These are phyloP conservation scores for Aspergillus japonicus DNA, from an alignment of 2,329 filamentous ascomycete species.

Conservation along the genomic window DNA sequence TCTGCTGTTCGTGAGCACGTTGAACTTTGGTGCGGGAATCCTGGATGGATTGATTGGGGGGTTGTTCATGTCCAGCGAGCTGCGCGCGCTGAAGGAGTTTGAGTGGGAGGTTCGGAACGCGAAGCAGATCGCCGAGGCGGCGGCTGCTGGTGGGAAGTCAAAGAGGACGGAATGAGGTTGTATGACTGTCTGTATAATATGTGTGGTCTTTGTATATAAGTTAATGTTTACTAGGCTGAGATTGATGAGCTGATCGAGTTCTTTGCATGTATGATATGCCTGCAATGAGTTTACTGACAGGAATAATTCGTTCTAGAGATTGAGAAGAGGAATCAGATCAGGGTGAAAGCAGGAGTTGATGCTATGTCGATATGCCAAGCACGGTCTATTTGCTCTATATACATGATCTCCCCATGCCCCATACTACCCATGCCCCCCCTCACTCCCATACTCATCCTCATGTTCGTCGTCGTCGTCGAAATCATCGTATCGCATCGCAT, in stretches of 20 bases:
- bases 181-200: neutral
- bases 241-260: neutral
- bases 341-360: neutral
- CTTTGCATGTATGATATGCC: neutral
- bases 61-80: conserved; percentile 80
- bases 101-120: conserved; percentile 85
- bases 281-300: neutral
- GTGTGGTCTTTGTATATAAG: neutral
- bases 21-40: conserved; percentile 72
- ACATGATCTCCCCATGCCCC: neutral
- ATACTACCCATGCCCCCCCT: neutral
- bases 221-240: neutral
- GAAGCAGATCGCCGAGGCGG: conserved; percentile 8
- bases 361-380: neutral
- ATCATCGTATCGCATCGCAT: neutral
- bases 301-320: neutral
- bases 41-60: conserved; percentile 83
- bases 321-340: neutral
- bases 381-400: too few relatives aligned
- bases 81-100: conserved; percentile 83
- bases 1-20: conserved; percentile 73
- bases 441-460: neutral
- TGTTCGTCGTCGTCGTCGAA: conserved; percentile 1
- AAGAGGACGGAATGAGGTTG: neutral
- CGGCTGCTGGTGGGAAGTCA: neutral